A percentile compares a stretch with the other conserved stretches of the same genome.
Evolutionary conservation across 2,329 filamentous ascomycete genomes (phyloP).

Genomic region (Scleromitrula shiraiana): DNA sequence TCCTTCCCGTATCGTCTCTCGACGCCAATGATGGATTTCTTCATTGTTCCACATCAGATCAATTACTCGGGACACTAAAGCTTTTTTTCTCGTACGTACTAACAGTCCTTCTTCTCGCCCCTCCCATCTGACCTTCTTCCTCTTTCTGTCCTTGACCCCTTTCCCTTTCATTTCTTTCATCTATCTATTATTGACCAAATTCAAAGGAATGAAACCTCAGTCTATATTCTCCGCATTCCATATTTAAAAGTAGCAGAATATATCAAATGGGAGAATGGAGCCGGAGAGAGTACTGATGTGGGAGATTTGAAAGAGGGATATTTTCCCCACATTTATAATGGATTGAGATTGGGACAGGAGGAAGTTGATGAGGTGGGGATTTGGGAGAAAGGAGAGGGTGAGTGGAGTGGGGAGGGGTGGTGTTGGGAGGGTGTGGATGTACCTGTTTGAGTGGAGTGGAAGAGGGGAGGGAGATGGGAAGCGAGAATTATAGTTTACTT

Average conservation of each 20-base stretch:
- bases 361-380: conserved; percentile 21
- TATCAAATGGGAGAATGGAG: conserved; percentile 22
- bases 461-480: not conserved
- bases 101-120: not conserved
- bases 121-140: conserved; percentile 9
- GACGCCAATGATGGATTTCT: conserved; percentile 25
- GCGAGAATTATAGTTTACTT: not conserved
- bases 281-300: conserved; percentile 19
- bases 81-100: conserved; percentile 20
- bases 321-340: conserved; percentile 27
- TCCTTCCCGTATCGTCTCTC: conserved; percentile 24
- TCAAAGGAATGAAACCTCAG: conserved; percentile 5
- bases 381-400: conserved; percentile 14
- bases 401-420: conserved; percentile 19
- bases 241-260: conserved; percentile 19
- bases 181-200: not conserved
- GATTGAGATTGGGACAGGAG: conserved; percentile 20
- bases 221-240: conserved; percentile 22
- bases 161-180: not conserved
- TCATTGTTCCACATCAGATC: conserved; percentile 21
- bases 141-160: not conserved
- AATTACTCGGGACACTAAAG: conserved; percentile 23
- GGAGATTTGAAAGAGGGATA: conserved; percentile 21
- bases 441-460: not conserved
- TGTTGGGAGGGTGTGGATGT: conserved; percentile 13